Evolutionary conservation across 164 flowering plant genomes (phyloP).

Genomic region (Aristolochia contorta): DNA sequence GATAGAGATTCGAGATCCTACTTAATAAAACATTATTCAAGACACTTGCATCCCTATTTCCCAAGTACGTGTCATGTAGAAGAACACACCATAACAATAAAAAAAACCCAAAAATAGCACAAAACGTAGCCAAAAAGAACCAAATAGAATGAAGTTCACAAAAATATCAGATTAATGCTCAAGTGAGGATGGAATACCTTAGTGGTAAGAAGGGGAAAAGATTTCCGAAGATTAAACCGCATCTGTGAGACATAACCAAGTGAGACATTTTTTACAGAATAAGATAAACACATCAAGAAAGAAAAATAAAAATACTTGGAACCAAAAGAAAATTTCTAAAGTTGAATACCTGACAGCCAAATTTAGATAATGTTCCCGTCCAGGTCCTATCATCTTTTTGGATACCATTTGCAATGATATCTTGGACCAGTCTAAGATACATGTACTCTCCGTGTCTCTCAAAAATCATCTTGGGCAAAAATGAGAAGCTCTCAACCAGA

Average conservation of each 20-base stretch:
- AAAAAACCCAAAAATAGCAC: neutral
- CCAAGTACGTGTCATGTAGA: no score
- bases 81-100: neutral
- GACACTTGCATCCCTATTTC: no score
- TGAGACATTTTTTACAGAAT: neutral
- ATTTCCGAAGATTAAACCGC: constrained; percentile 79
- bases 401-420: constrained; percentile 58
- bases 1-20: no score
- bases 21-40: no score
- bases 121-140: neutral
- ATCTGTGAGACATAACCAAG: constrained; percentile 34
- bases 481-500: constrained; percentile 37
- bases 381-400: constrained; percentile 82
- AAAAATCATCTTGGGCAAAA: constrained; percentile 71
- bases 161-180: neutral
- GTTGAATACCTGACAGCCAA: constrained; percentile 83
- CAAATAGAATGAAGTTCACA: neutral
- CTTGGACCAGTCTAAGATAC: constrained; percentile 68
- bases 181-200: constrained; percentile 36
- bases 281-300: neutral
- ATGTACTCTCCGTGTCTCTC: constrained; percentile 75
- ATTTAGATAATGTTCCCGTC: constrained; percentile 88
- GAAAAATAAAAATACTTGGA: neutral
- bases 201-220: constrained; percentile 88
- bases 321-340: neutral